Base-by-base conservation (phyloP, 768 basidiomycete genomes). In the Russula virescens region DNA sequence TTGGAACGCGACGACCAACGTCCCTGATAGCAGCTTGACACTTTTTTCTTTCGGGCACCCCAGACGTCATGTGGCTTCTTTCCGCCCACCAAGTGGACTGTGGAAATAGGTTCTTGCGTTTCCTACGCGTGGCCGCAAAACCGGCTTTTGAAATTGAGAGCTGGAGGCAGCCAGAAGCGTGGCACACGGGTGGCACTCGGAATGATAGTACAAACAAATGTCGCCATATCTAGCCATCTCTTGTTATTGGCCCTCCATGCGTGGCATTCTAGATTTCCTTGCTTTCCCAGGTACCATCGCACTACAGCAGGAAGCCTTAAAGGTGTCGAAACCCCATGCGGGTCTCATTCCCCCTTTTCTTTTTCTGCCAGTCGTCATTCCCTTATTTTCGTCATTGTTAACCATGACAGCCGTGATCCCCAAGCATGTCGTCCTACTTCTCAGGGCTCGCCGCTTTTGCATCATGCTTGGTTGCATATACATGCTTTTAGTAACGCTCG, bases 391-490 rank as follows among this genome's bases (percentile, higher is more conserved):
- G 21, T 8, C 21, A 13, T 21, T 34, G 9, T n/a, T 1, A 14
- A 53, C n/a, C n/a, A 63, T 63, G 62, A 48, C 51, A 10, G 62
- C 23, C 18, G 28, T 63, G 16, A n/a, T 48, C 46, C 45, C 62
- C 21, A 58, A 63, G 38, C 56, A 46, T 23, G 11, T 53, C 26
- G 16, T 50, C 26, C 49, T 70, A 6, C 62, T 78, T 49, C 9
- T 62, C 19, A 69, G 68, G 25, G 71, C 75, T 47, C 71, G 74
- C 62, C 64, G 60, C 21, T 62, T 71, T 50, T 68, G 77, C 38
- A 52, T 75, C 25, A 72, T 77, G 54, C 72, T 80, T 25, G 83
- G 83, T 28, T 79, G 72, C 21, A 53, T 83, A 42, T 91, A 91
- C 73, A 72, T 78, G 34, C 61, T 71, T 25, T 58, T 82, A 2